Base-by-base conservation (phyloP, 768 basidiomycete species). In the Boletus vinaceobasis region DNA sequence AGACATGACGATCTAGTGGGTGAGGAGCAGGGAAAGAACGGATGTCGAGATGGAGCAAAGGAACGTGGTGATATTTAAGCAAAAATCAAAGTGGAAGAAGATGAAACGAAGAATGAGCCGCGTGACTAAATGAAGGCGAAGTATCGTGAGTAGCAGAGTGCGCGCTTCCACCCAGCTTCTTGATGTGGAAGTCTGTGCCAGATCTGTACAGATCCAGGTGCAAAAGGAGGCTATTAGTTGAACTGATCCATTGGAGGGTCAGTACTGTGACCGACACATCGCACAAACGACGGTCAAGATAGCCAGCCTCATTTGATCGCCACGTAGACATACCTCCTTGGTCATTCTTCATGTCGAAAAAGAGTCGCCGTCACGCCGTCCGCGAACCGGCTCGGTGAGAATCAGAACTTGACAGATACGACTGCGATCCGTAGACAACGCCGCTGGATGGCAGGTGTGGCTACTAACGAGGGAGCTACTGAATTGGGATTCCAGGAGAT, bases 61-160 rank as follows among this genome's bases (percentile, higher is more conserved):
- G 60, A 48, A 48, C n/a, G 35, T 9, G 45, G 57, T 43, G 55
- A 56, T 72, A 71, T 71, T 67, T 72, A 71, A 63, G 45, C 58
- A 47, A 51, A 64, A 60, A 52, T 50, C 19, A 33, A 47, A 35
- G 49, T 38, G 48, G 53, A 35, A 53, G 23, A 45, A 53, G 15
- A 52, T 48, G 55, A 57, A 60, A 59, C 53, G 42, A 46, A 50
- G 53, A 55, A 59, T 48, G 63, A 55, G 32, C 59, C 60, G 51
- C 60, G 44, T 53, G 60, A 55, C 62, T 72, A 68, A 67, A 62
- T 67, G 65, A 60, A 65, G 58, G 53, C 50, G 59, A 43, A 45
- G 38, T 47, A 54, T 60, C 59, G 67, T 64, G 67, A 66, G 62
- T 64, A 60, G 67, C 59, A 55, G 57, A 39, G 49, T 27, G 56